Base-by-base conservation (phyloP, 164 flowering plant species). In the Taxillus chinensis region DNA sequence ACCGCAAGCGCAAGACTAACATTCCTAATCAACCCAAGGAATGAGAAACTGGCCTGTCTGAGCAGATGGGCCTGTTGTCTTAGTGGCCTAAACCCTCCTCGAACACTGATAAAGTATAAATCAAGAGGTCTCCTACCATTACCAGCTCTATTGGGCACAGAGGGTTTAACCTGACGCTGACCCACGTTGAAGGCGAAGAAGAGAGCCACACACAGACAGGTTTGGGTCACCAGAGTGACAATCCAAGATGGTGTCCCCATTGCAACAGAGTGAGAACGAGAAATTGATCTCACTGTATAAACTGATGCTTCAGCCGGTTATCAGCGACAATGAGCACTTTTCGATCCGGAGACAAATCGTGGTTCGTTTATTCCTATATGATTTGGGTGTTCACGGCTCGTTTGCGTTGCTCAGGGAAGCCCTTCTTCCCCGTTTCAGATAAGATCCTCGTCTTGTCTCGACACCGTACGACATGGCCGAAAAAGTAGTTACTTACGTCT, bases 61-160 rank as follows among this genome's bases (percentile, higher is more conserved):
- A 86, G 86, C 57, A 86, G 82, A 65, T 67, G 83, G 72, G 65
- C 71, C 63, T 84, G 87, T 60, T 77, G 71, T 39, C 69, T 46
- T n/a, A 66, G 64, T 42, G 85, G 53, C 63, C 87, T 77, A 41
- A 52, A 72, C 3, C 84, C 88, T 52, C 86, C 86, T 46, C 63
- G 61, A 45, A 87, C 88, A 68, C 77, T 80, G n/a, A 87, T 62
- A 54, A 83, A 87, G 64, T 76, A 75, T 12, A 79, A 49, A 69
- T 87, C 85, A 64, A 41, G 61, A 54, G 62, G 52, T 0, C 27
- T 27, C 55, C 55, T 62, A 11, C 65, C 17, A n/a, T 8, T 53
- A 12, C 42, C 61, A 48, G 63, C 61, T 6, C 12, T 49, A 38
- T 10, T 52, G 2, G 8, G 39, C 57, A 50, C 46, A 16, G 55